phyloP scores from a whole-genome alignment of 1,284 basidiomycete genomes.

The Leccinum colubrinum region DNA sequence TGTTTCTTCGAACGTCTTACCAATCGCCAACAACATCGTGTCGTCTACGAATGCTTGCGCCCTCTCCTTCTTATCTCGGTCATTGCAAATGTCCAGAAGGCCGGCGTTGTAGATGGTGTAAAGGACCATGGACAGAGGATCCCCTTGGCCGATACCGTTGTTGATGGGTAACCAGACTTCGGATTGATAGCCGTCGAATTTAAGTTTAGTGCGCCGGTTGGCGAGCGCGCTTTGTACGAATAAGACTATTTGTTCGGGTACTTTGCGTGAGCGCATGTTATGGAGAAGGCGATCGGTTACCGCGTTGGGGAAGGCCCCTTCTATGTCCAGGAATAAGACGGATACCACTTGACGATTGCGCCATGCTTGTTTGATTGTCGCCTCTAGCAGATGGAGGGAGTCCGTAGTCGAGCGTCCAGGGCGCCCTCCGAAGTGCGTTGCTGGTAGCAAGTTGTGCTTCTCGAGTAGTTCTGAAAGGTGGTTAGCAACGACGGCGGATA shows the following conservation, averaged over 20 bases:
- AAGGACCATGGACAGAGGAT: constrained; percentile 6
- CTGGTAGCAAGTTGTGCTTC: background rate
- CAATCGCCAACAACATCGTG: background rate
- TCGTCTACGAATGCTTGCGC: background rate
- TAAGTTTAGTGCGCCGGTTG: background rate
- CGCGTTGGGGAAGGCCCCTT: too few species aligned
- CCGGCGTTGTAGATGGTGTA: constrained; percentile 3
- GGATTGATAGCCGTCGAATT: constrained; percentile 19
- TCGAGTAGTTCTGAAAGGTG: background rate
- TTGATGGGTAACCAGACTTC: constrained; percentile 10
- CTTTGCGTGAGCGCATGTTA: background rate
- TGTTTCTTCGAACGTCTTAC: background rate
- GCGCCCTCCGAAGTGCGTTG: background rate
- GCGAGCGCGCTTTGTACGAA: background rate
- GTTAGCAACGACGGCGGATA: background rate
- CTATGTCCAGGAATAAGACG: background rate
- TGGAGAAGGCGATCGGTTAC: too few species aligned
- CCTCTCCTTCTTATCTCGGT: background rate
- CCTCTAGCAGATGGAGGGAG: constrained; percentile 4
- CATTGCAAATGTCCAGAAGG: background rate
- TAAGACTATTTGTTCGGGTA: background rate
- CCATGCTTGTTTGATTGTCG: background rate
- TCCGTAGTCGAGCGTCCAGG: background rate
- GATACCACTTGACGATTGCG: background rate
- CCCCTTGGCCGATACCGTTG: constrained; percentile 33